Conservation (phyloP, 169 alveolate genomes). For the Perkinsus olseni region DNA sequence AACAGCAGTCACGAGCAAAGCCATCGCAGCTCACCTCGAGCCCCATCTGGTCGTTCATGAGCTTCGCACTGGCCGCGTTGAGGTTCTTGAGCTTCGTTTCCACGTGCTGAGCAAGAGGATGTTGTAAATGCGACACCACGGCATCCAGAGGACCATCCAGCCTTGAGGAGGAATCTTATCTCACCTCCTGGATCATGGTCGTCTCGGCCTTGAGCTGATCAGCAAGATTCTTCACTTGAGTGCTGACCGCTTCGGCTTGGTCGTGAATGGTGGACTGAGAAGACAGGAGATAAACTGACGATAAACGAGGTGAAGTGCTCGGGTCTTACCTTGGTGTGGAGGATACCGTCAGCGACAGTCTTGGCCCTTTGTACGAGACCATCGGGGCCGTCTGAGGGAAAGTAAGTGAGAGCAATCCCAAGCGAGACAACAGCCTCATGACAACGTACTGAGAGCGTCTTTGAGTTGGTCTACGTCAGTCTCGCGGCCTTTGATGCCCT, state of each 20-base stretch:
- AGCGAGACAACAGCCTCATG: not conserved
- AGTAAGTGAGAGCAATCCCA: not conserved
- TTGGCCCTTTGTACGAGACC: not conserved
- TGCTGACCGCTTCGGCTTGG: not conserved
- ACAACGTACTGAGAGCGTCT: not conserved
- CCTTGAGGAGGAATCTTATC: not conserved
- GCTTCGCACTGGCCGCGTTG: slow-evolving; percentile 2
- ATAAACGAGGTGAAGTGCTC: too few species aligned
- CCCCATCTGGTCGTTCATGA: not conserved
- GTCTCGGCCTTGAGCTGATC: not conserved
- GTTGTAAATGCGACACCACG: too few species aligned
- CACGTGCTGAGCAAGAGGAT: not conserved
- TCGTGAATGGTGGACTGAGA: not conserved
- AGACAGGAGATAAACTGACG: not conserved
- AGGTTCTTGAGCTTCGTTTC: not conserved
- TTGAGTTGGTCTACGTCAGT: not conserved
- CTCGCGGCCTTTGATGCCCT: not conserved
- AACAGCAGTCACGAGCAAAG: not conserved
- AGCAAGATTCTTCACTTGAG: not conserved
- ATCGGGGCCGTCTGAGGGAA: not conserved
- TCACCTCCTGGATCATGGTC: not conserved
- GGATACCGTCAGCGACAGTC: not conserved
- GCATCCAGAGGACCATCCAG: not conserved
- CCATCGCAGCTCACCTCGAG: not conserved
- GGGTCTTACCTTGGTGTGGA: not conserved